Conservation (phyloP, 306 rosid genomes). For the Glycyrrhiza uralensis region DNA sequence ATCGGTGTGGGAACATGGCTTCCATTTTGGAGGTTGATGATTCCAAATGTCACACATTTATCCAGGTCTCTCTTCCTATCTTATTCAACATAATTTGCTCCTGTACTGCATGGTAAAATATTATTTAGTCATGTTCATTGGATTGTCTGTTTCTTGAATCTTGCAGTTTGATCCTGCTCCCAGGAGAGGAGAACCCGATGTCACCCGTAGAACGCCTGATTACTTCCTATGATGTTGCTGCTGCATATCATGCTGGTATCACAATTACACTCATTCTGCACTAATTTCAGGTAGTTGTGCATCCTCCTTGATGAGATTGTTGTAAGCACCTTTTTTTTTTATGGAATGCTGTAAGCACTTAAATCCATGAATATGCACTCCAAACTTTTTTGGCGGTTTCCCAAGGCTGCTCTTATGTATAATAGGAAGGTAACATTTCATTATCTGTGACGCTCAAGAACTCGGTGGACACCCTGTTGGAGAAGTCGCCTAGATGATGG, state of each 20-base stretch:
- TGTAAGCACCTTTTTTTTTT: too few relatives aligned
- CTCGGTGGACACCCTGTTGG: conserved; percentile 38
- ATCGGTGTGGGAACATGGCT: conserved; percentile 94
- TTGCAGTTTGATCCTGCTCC: conserved; percentile 94
- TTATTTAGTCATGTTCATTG: neutral
- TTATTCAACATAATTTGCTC: neutral
- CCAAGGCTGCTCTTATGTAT: conserved; percentile 38
- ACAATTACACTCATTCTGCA: conserved; percentile 17
- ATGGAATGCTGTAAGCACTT: conserved; percentile 36
- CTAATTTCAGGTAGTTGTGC: conserved; percentile 31
- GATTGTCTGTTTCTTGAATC: neutral
- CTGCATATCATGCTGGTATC: neutral
- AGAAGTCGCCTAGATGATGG: conserved; percentile 35
- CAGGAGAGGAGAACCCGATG: conserved; percentile 90
- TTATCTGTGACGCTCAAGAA: conserved; percentile 41
- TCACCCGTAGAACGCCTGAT: conserved; percentile 89
- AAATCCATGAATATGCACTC: conserved; percentile 33
- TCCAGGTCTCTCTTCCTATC: conserved; percentile 51
- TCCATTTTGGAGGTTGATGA: conserved; percentile 90
- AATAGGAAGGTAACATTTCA: conserved; percentile 41
- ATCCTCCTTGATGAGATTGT: conserved; percentile 36
- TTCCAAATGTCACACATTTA: conserved; percentile 76
- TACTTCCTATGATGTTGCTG: conserved; percentile 67
- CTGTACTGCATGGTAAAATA: neutral
- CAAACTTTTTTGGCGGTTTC: conserved; percentile 24